Base-by-base conservation (phyloP, 768 basidiomycete genomes). In the Boletus subcaerulescens region DNA sequence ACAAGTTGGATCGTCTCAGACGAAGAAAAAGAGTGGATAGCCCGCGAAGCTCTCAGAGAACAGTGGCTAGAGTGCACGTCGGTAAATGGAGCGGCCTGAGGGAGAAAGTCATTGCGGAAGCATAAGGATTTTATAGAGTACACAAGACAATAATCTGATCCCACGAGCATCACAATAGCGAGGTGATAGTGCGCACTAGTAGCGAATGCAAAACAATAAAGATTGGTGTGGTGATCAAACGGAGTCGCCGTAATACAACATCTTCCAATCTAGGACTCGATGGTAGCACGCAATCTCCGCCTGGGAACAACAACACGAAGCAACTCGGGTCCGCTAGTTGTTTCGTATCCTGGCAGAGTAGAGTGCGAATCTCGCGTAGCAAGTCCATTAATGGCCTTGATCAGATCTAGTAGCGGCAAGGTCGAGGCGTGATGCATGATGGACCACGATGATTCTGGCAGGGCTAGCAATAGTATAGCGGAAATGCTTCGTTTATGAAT, bases 1-100 rank as follows among this genome's bases (percentile, higher is more conserved):
- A 50, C 36, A 29, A 1, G 55, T n/a, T 13, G 24, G 39, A 48
- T 67, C 65, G 66, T 68, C 66, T 40, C 60, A 57, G 65, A 60
- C 60, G 67, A 61, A 17, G 45, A 18, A 71, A 69, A 71, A 40
- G 65, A 71, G 47, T 43, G 67, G 58, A 66, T 56, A 42, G 60
- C 50, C 57, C 10, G 47, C 49, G 47, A 48, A 51, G 35, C 65
- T 69, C 58, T 44, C 63, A 53, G 65, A 67, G 67, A 32, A 59
- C 54, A 59, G 35, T 64, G 52, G 42, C 54, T 50, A 18, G 46
- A 7, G 35, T 43, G 48, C 17, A 24, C 39, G 39, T 15, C 50
- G 43, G 45, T 32, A 44, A 43, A 50, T 45, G 36, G 31, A 50
- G 48, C 52, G 22, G 29, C 29, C 7, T 29, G 38, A 39, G 35